Evolutionary conservation across 441 rosid genomes (phyloP).

Genomic region (Capsella rubella): DNA sequence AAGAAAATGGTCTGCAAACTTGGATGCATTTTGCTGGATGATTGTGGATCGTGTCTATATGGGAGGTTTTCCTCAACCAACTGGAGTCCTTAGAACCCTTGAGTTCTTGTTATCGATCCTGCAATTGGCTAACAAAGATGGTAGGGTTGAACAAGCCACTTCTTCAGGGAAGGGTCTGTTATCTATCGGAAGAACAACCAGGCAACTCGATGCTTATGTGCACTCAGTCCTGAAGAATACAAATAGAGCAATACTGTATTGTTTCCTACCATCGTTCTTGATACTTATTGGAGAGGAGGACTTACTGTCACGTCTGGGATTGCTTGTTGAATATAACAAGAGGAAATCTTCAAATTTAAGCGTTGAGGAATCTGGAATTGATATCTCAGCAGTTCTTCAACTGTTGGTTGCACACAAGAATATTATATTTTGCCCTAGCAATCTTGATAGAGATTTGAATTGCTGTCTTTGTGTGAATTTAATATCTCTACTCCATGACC

Average conservation of each 20-base stretch:
- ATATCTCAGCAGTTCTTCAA: slow-evolving; percentile 85
- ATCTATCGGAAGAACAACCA: slow-evolving; percentile 83
- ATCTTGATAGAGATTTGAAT: slow-evolving; percentile 92
- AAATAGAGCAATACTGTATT: slow-evolving; percentile 86
- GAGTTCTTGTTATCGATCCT: slow-evolving; percentile 96
- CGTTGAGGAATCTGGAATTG: slow-evolving; percentile 71
- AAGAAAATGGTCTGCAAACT: slow-evolving; percentile 90
- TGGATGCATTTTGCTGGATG: slow-evolving; percentile 97
- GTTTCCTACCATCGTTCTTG: slow-evolving; percentile 97
- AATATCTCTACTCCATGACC: slow-evolving; percentile 82
- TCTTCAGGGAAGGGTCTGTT: slow-evolving; percentile 91
- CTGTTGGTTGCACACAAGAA: slow-evolving; percentile 88
- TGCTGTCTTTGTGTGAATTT: slow-evolving; percentile 95
- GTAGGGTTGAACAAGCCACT: slow-evolving; percentile 88
- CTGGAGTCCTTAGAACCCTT: slow-evolving; percentile 75
- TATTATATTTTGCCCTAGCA: slow-evolving; percentile 93
- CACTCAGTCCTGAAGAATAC: slow-evolving; percentile 93
- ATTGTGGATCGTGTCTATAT: slow-evolving; percentile 97
- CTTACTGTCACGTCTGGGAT: slow-evolving; percentile 77
- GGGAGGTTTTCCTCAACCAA: slow-evolving; percentile 97
- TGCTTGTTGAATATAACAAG: slow-evolving; percentile 75
- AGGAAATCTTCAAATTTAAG: slow-evolving; percentile 47
- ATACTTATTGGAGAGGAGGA: slow-evolving; percentile 86
- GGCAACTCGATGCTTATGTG: slow-evolving; percentile 90
- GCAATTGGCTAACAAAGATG: slow-evolving; percentile 97